Base-by-base conservation (phyloP, 352 stramenopile genomes). In the Discostella stelligera region DNA sequence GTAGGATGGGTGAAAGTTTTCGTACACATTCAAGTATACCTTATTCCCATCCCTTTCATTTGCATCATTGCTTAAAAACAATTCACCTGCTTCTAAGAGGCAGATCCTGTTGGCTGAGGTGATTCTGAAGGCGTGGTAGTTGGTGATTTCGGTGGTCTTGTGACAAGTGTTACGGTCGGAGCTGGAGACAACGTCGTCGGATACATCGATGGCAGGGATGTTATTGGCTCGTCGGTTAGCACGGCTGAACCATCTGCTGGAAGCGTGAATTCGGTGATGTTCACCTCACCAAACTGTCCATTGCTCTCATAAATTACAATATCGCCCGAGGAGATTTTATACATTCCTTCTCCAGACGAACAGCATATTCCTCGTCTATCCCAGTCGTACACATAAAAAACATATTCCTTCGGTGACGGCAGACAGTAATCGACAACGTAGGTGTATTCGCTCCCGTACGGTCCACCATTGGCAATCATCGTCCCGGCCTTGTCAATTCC, bases 391-490 rank as follows among this genome's bases (percentile, higher is more conserved):
- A 80, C 46, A 30, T 75, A 80, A 5, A 80, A 55, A 0, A 49
- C 48, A 64, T 80, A 80, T 21, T 44, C 41, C 37, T 50, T 50
- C 3, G 60, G 59, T 25, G 65, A 70, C 11, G 49, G 16, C 65
- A 80, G 69, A 23, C 72, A 80, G 59, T 68, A 75, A 56, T 80
- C 59, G 25, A 66, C 20, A 9, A 62, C 60, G 25, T 80, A 71
- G 16, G 32, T 54, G 3, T 58, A 61, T 23, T 72, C 67, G 41
- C 72, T 74, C 27, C 37, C 72, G 48, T 68, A 80, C 0, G 72
- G 65, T 48, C 65, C 65, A 30, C 72, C 72, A 67, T 75, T 71
- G 6, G 72, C 72, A 61, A 80, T 49, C 65, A 75, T 21, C 2
- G 49, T 41, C 50, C 53, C 72, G 20, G 55, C n/a, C 46, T 64